phyloP scores from a whole-genome alignment of 805 yeast species.

The Ogataea philodendri region DNA sequence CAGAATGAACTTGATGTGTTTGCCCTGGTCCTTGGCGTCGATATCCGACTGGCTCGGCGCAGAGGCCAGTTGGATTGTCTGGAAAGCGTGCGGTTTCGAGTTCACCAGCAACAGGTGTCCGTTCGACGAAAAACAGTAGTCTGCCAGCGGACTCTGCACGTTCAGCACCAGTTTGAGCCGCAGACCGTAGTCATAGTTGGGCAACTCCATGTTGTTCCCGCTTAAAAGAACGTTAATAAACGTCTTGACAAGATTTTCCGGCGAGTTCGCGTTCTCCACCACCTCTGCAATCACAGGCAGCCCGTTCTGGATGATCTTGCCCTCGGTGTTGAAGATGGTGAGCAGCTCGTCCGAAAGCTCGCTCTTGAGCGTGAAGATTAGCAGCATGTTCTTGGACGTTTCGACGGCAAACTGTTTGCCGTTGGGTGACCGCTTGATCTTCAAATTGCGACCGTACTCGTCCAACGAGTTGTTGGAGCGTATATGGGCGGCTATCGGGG shows the following conservation, averaged over 20 bases:
- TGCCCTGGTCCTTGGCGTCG: constrained; percentile 23
- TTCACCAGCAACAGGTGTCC: constrained; percentile 31
- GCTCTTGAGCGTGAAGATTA: constrained; percentile 41
- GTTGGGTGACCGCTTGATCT: constrained; percentile 36
- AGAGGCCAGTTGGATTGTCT: constrained; percentile 29
- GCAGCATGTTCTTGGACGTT: constrained; percentile 39
- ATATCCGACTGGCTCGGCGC: constrained; percentile 15
- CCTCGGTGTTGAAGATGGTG: constrained; percentile 30
- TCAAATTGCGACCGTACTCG: constrained; percentile 45
- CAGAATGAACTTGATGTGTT: constrained; percentile 30
- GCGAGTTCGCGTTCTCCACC: constrained; percentile 11
- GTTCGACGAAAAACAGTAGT: constrained; percentile 28
- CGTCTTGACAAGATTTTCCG: constrained; percentile 24
- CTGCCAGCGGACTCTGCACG: constrained; percentile 34
- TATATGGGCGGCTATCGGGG: constrained; percentile 48
- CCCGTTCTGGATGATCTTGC: constrained; percentile 36
- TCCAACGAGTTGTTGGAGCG: constrained; percentile 44
- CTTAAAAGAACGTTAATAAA: constrained; percentile 29
- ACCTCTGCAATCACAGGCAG: constrained; percentile 21
- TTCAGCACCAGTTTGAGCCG: constrained; percentile 36
- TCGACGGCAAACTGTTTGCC: constrained; percentile 41
- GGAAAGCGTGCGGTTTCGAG: constrained; percentile 36
- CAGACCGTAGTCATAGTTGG: constrained; percentile 33
- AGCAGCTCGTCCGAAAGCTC: constrained; percentile 33
- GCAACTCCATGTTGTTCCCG: constrained; percentile 25